phyloP scores from a whole-genome alignment of 495 filamentous ascomycete species.

The Neurospora terricola region DNA sequence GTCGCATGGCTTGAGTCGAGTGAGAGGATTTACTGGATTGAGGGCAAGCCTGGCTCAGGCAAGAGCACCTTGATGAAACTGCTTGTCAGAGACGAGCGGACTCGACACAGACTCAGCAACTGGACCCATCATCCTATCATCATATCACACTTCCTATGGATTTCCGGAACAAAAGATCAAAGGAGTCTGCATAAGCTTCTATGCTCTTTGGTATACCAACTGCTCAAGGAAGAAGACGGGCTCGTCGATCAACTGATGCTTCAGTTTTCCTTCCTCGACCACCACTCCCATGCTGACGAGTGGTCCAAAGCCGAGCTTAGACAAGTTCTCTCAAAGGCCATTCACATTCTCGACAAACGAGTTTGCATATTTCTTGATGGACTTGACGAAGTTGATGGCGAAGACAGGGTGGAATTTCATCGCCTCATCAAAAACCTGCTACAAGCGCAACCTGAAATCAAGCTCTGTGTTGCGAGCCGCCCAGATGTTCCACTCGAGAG shows the following conservation, averaged over 20 bases:
- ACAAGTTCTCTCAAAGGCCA: background rate
- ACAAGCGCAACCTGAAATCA: too few relatives aligned
- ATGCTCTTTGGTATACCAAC: background rate
- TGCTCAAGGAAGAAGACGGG: background rate
- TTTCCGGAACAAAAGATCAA: background rate
- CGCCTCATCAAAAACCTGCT: too few relatives aligned
- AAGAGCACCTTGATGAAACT: slow-evolving; percentile 46
- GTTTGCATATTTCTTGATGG: too few relatives aligned
- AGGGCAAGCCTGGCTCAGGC: slow-evolving; percentile 39
- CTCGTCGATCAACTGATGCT: background rate
- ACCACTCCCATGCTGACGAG: background rate
- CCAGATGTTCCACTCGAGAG: too few relatives aligned
- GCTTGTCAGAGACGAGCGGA: slow-evolving; percentile 3
- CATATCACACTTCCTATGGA: background rate
- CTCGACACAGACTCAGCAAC: background rate
- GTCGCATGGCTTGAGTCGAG: background rate
- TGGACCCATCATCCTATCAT: background rate
- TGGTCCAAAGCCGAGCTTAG: background rate
- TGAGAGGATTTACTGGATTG: slow-evolving; percentile 29
- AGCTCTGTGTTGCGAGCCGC: too few relatives aligned
- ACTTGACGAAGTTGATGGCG: too few relatives aligned
- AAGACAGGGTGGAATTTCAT: too few relatives aligned
- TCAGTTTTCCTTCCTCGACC: background rate
- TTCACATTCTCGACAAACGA: background rate
- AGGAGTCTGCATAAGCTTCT: background rate